Evolutionary conservation across 2,329 filamentous ascomycete genomes (phyloP), one percentile per base, ranked within the genome.

Genomic region (Penicillium sp.): DNA sequence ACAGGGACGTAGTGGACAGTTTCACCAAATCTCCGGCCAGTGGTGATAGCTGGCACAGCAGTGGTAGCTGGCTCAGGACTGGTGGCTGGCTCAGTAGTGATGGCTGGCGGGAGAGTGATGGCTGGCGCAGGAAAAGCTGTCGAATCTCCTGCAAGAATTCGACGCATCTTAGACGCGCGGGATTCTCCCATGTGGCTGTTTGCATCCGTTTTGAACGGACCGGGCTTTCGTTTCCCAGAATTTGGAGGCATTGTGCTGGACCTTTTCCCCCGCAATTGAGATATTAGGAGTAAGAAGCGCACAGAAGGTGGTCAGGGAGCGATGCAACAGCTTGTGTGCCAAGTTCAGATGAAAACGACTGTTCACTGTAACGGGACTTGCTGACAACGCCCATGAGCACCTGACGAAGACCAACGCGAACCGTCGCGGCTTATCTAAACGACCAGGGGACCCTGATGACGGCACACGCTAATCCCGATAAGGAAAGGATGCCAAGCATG

Each of bases 1-100:
- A 76, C 60, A n/a, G 75, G 71, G 12, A 78, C 62, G 19, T 71
- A 77, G 6, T 72, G 62, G 22, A 69, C 61, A 9, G 63, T 59
- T 63, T 75, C 62, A 2, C 73, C 72, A 59, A 76, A 70, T 35
- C 71, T 72, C 59, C 74, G 70, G 4, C 68, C 72, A 28, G 56
- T 59, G 37, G 45, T 70, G 30, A 65, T 47, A 30, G 49, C 56
- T 6, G 55, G 38, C 35, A 15, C 35, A 37, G 35, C 13, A 37
- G 35, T 37, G 28, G 65, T 49, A 28, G 47, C 56, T 8, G 55
- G 8, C 30, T 12, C 30, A 2, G 30, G 12, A 33, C 28, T 28
- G 28, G 30, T 2, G 12, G 30, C 58, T 75, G 70, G 4, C 68
- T 10, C 71, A 26, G 56, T 58, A 35, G 42, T 70, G 28, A 65